These are phyloP conservation scores for Salix arbutifolia DNA, from an alignment of 345 rosid species.

Conservation along the genomic window DNA sequence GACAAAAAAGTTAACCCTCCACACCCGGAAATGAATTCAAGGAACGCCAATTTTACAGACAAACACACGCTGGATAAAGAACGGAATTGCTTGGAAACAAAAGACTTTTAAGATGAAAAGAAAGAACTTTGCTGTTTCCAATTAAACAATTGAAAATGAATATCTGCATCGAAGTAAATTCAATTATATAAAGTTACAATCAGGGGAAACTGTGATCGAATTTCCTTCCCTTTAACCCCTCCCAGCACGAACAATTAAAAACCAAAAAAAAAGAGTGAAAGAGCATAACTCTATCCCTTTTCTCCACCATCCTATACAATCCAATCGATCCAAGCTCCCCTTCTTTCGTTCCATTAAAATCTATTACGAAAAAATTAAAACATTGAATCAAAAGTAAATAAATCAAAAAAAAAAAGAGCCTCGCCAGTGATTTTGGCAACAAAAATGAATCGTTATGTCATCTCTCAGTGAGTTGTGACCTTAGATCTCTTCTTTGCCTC, in stretches of 20 bases:
- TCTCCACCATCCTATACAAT: slow-evolving; percentile 45
- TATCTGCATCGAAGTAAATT: slow-evolving; percentile 22
- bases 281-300: slow-evolving; percentile 18
- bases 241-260: slow-evolving; percentile 21
- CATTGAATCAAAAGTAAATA: slow-evolving; percentile 24
- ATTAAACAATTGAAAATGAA: slow-evolving; percentile 6
- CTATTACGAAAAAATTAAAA: slow-evolving; percentile 18
- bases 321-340: slow-evolving; percentile 32
- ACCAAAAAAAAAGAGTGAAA: slow-evolving; percentile 14
- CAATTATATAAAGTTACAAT: slow-evolving; percentile 24
- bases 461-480: slow-evolving; percentile 44
- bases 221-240: slow-evolving; percentile 35
- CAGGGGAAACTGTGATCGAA: slow-evolving; percentile 34
- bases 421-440: slow-evolving; percentile 39
- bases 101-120: background rate
- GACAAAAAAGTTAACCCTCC: background rate
- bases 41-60: slow-evolving; percentile 1
- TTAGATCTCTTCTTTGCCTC: slow-evolving; percentile 99
- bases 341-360: slow-evolving; percentile 24
- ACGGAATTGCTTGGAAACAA: background rate
- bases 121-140: slow-evolving; percentile 34
- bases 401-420: slow-evolving; percentile 30
- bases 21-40: background rate
- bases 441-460: slow-evolving; percentile 26
- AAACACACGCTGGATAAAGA: background rate